Evolutionary conservation across 371 early-diverging fungal genomes (phyloP).

Genomic region (Rhizopus sp.): DNA sequence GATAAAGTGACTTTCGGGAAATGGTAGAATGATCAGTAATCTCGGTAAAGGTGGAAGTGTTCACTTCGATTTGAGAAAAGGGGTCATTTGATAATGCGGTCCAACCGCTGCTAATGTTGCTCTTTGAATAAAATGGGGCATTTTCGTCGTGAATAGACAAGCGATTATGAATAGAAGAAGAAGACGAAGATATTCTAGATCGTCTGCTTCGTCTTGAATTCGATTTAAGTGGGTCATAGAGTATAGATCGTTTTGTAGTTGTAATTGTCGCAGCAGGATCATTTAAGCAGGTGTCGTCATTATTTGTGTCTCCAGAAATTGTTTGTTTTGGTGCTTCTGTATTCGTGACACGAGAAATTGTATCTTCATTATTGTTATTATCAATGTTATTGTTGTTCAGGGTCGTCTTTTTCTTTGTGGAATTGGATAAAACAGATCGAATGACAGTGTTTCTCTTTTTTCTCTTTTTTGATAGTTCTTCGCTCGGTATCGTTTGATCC

Average conservation of each 20-base stretch:
- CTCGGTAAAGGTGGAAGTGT: constrained; percentile 27
- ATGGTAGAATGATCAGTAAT: constrained; percentile 33
- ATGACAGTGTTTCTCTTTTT: not conserved
- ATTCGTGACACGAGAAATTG: constrained; percentile 5
- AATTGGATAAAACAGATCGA: not conserved
- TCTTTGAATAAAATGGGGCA: constrained; percentile 6
- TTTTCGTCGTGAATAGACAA: not conserved
- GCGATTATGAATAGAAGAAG: constrained; percentile 11
- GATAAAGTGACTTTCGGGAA: constrained; percentile 23
- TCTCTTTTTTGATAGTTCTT: constrained; percentile 8
- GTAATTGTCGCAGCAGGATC: too few species aligned
- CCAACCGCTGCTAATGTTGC: constrained; percentile 24
- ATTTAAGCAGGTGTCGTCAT: not conserved
- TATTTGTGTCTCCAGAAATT: not conserved
- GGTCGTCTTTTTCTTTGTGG: not conserved
- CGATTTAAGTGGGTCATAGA: not conserved
- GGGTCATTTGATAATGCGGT: constrained; percentile 27
- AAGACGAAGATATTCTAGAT: constrained; percentile 2
- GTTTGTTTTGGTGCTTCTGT: constrained; percentile 1
- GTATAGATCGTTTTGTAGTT: not conserved
- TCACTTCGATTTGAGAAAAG: constrained; percentile 29
- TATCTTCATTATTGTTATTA: not conserved
- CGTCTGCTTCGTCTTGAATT: not conserved
- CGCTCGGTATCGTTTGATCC: constrained; percentile 17
- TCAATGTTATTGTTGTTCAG: constrained; percentile 2